Conservation (phyloP, 2,329 filamentous ascomycete genomes). For the Ophiostoma sp. region DNA sequence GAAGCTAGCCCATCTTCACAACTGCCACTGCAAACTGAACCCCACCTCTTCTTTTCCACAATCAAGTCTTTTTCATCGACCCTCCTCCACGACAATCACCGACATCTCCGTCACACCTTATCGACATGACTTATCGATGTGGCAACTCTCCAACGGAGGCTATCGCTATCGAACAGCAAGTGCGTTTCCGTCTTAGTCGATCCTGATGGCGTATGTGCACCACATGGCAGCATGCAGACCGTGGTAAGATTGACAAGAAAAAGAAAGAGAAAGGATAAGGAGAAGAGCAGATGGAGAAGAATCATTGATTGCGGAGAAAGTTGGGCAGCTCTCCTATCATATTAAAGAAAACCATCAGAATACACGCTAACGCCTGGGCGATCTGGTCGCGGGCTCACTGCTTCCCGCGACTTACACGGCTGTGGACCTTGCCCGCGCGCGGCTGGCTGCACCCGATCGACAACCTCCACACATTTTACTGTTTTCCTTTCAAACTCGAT, state of each 20-base stretch:
- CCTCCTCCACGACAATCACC: background rate
- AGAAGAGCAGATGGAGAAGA: background rate
- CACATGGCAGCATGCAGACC: conserved; percentile 10
- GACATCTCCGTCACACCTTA: background rate
- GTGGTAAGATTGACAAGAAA: background rate
- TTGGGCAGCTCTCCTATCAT: background rate
- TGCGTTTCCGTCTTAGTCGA: background rate
- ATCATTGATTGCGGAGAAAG: background rate
- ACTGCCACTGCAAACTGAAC: background rate
- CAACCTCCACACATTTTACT: background rate
- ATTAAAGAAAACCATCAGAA: background rate
- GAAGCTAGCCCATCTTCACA: background rate
- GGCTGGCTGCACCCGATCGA: conserved; percentile 3
- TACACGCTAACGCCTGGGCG: background rate
- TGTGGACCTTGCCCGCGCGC: background rate
- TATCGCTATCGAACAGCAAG: background rate
- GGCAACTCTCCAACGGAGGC: background rate
- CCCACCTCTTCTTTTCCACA: background rate
- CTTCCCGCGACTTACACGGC: conserved; percentile 13
- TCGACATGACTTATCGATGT: background rate
- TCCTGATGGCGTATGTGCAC: background rate
- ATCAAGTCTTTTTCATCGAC: background rate
- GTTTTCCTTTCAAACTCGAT: background rate
- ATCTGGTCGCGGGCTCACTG: conserved; percentile 2
- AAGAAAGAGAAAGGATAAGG: background rate